Conservation (phyloP, 176 grass and related monocot species). For the Zea mays region Zm-B73-REFERENCE-NAM-5.0 NC_050100.1:35391001-35391500, state of each 20-base stretch:
- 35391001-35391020: slow-evolving; percentile 58
- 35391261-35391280: slow-evolving; percentile 55
- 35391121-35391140: slow-evolving; percentile 62
- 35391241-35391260: slow-evolving; percentile 61
- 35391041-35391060: slow-evolving; percentile 63
- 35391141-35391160: slow-evolving; percentile 64
- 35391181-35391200: slow-evolving; percentile 78
- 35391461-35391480: slow-evolving; percentile 49
- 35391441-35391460: slow-evolving; percentile 64
- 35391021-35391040: slow-evolving; percentile 61
- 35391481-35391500: slow-evolving; percentile 67
- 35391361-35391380: slow-evolving; percentile 56
- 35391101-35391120: slow-evolving; percentile 64
- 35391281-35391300: too few relatives aligned
- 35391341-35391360: slow-evolving; percentile 64
- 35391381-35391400: slow-evolving; percentile 56
- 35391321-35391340: slow-evolving; percentile 50
- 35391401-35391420: slow-evolving; percentile 59
- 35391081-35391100: slow-evolving; percentile 61
- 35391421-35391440: slow-evolving; percentile 56
- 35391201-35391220: slow-evolving; percentile 69
- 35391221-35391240: slow-evolving; percentile 89
- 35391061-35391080: slow-evolving; percentile 43
- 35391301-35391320: slow-evolving; percentile 14
- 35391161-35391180: slow-evolving; percentile 56